These are phyloP conservation scores for Venturia asperata DNA, from an alignment of 2,329 filamentous ascomycete species.

Conservation along the genomic window DNA sequence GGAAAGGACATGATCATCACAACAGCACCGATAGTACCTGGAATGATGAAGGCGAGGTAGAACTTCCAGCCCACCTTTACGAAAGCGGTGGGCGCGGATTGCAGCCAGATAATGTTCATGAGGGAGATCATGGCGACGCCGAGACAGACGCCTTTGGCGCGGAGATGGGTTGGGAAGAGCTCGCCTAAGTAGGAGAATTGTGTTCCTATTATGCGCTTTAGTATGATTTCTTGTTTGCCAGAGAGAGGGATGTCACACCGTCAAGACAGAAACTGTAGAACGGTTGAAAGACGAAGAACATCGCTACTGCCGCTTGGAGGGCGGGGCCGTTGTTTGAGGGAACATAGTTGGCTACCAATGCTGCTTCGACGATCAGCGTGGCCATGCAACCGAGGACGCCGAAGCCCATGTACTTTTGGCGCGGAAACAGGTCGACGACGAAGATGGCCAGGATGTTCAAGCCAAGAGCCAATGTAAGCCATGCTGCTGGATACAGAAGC, in stretches of 20 bases:
- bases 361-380: conserved; percentile 20
- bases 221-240: background rate
- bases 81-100: conserved; percentile 24
- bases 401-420: conserved; percentile 23
- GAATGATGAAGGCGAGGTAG: conserved; percentile 26
- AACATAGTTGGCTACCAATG: conserved; percentile 23
- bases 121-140: conserved; percentile 25
- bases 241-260: background rate
- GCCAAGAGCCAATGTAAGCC: conserved; percentile 27
- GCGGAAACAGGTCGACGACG: conserved; percentile 25
- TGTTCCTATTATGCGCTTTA: background rate
- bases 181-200: conserved; percentile 16
- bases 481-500: conserved; percentile 27
- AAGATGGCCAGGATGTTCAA: conserved; percentile 25
- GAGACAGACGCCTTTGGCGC: conserved; percentile 21
- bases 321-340: conserved; percentile 21
- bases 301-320: conserved; percentile 18
- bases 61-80: conserved; percentile 26
- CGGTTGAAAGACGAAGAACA: conserved; percentile 20
- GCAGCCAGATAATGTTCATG: conserved; percentile 23
- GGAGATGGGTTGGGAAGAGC: conserved; percentile 16
- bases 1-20: conserved; percentile 17
- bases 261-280: conserved; percentile 18
- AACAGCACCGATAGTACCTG: conserved; percentile 21
- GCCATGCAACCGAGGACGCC: conserved; percentile 21